Base-by-base conservation (phyloP, 257 asterid genomes). In the Scutellaria barbata region DNA sequence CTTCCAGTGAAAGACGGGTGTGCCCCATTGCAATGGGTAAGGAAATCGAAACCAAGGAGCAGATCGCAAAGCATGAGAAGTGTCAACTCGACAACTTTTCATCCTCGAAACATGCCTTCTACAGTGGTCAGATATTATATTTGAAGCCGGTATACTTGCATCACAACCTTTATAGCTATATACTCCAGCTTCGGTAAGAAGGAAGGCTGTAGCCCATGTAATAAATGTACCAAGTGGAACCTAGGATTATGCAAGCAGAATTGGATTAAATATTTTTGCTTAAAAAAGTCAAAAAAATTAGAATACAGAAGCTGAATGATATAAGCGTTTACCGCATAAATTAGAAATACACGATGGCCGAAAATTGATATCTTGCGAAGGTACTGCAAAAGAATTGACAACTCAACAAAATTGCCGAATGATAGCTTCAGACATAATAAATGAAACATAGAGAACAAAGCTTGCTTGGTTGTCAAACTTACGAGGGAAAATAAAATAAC, bases 11-110 rank as follows among this genome's bases (percentile, higher is more conserved):
- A 95, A 88, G 74, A 86, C 90, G 3, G 99, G 99, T 10, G 80
- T 85, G 18, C 99, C 99, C 99, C 99, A 95, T 75, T 95, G 99
- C 74, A 95, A 79, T 0, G 99, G 99, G 62, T 88, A 95, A 56
- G 98, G 98, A 82, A 95, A 89, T 76, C 98, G 83, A 79, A 92
- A 95, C 98, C 97, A 95, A 5, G 97, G 96, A 9, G 99, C 77
- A 62, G 95, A 80, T 72, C 80, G 76, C 78, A 92, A 82, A 33
- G 98, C 98, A 52, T 88, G 96, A 65, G 93, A 85, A 11, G 96
- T 84, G 76, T 95, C 98, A 37, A 86, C 94, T 30, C 98, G 90
- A 73, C 99, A 95, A 68, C 79, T 77, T 79, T 85, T 88, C 97
- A 89, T 88, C 83, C 92, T 88, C 17, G 87, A 63, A 59, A 95